Conservation (phyloP, 225 moss, liverwort and hornwort genomes). For the Marchantia paleacea region DNA sequence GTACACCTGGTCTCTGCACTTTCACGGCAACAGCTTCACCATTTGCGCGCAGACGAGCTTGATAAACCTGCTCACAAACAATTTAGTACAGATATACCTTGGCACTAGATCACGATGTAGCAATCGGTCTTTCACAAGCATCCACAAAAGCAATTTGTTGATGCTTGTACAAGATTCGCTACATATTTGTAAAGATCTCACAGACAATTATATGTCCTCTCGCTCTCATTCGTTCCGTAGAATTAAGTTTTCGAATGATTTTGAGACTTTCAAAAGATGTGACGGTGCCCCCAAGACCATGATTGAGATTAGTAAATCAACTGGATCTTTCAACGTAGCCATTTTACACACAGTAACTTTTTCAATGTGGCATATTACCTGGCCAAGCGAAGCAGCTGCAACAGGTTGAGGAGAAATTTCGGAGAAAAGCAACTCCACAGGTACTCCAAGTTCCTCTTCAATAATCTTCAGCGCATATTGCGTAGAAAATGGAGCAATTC, state of each 20-base stretch:
- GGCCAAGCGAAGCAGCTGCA: slow-evolving; percentile 96
- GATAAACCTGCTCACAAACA: slow-evolving; percentile 61
- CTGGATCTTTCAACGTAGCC: not conserved
- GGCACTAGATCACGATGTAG: not conserved
- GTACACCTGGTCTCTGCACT: slow-evolving; percentile 86
- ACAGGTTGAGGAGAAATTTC: slow-evolving; percentile 94
- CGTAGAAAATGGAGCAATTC: slow-evolving; percentile 94
- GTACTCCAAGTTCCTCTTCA: slow-evolving; percentile 87
- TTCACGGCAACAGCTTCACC: slow-evolving; percentile 81
- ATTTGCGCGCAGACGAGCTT: slow-evolving; percentile 76
- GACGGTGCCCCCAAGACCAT: too few species aligned
- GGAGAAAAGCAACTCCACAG: slow-evolving; percentile 77
- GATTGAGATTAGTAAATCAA: not conserved
- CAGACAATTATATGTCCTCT: too few species aligned
- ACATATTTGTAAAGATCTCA: too few species aligned
- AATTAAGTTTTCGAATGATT: too few species aligned
- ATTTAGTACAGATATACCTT: not conserved
- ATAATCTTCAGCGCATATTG: slow-evolving; percentile 72
- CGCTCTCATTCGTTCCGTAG: not conserved
- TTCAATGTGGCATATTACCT: slow-evolving; percentile 40
- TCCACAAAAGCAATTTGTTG: too few species aligned
- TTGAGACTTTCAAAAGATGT: too few species aligned
- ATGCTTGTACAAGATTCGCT: too few species aligned
- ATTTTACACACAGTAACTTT: not conserved
- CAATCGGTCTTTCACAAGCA: too few species aligned